Percentiles rank a stretch among this genome's conserved stretches.
Evolutionary conservation across 1,284 basidiomycete genomes (phyloP).

Genomic region (Boletus semigastroideus): DNA sequence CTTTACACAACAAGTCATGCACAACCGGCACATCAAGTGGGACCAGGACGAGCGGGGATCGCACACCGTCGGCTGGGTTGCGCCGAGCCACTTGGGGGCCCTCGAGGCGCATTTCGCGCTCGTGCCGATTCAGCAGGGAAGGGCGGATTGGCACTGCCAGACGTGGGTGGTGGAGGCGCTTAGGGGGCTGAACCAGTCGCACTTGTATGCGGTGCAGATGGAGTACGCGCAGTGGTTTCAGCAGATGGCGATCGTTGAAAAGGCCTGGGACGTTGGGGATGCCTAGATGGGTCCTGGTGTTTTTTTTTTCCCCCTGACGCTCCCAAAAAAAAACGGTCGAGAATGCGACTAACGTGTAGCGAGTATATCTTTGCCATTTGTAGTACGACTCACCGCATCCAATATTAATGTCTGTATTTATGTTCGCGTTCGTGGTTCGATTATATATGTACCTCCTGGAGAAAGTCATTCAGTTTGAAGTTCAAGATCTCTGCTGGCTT

Average conservation of each 20-base stretch:
- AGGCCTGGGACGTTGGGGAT: constrained; percentile 20
- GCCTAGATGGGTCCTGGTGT: not conserved
- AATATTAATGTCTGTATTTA: too few relatives aligned
- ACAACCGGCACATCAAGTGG: constrained; percentile 13
- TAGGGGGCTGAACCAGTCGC: constrained; percentile 1
- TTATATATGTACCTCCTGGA: too few relatives aligned
- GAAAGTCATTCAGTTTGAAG: too few relatives aligned
- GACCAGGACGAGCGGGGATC: constrained; percentile 7
- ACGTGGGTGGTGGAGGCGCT: constrained; percentile 16
- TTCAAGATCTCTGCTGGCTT: too few relatives aligned
- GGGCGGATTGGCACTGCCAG: constrained; percentile 22
- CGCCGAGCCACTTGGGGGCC: not conserved
- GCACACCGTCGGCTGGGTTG: not conserved
- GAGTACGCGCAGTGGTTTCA: constrained; percentile 1
- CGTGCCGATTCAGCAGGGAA: constrained; percentile 7
- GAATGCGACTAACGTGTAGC: too few relatives aligned
- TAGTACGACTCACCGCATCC: too few relatives aligned
- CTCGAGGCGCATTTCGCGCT: constrained; percentile 9
- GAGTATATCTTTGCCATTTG: too few relatives aligned
- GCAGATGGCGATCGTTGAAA: constrained; percentile 15
- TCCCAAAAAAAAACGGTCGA: too few relatives aligned
- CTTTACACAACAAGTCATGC: constrained; percentile 7
- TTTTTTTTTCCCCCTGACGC: too few relatives aligned
- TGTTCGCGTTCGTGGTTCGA: too few relatives aligned
- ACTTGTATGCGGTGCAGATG: constrained; percentile 22